A percentile compares a stretch with the other conserved stretches of the same genome.
Conservation (phyloP, 2,329 filamentous ascomycete genomes). For the Teratosphaeria viscida region DNA sequence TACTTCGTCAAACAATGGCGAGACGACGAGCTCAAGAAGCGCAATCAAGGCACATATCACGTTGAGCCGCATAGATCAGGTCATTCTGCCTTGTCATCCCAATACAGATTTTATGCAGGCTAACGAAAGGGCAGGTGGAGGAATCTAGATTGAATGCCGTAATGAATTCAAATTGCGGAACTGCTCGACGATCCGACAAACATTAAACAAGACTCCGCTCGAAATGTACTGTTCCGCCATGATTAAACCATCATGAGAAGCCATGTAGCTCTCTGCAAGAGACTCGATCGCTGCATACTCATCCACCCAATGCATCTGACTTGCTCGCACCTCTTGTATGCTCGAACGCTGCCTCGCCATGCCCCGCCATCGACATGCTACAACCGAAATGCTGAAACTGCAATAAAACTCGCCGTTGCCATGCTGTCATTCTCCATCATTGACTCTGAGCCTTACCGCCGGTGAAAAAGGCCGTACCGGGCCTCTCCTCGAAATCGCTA, state of each 20-base stretch:
- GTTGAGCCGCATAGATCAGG: constrained; percentile 20
- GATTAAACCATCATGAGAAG: not conserved
- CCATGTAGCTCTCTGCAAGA: not conserved
- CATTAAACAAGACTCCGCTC: not conserved
- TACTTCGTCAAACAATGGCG: constrained; percentile 15
- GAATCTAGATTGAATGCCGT: not conserved
- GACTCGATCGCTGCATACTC: not conserved
- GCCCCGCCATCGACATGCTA: not conserved
- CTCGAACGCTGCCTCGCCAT: not conserved
- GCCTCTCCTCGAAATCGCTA: constrained; percentile 4
- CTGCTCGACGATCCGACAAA: not conserved
- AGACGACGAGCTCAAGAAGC: constrained; percentile 7
- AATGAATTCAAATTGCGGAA: not conserved
- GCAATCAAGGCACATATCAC: constrained; percentile 17
- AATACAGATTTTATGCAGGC: not conserved
- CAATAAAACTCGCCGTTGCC: not conserved
- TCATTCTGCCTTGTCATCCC: not conserved
- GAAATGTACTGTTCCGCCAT: not conserved
- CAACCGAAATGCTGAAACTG: not conserved
- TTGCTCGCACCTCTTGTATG: not conserved
- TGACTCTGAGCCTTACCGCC: constrained; percentile 22
- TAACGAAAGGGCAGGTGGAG: constrained; percentile 1
- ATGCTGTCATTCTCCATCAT: not conserved
- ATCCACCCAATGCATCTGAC: not conserved
- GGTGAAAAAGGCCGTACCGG: constrained; percentile 27